Percentiles rank a stretch among this genome's conserved stretches.
Evolutionary conservation across 352 stramenopile species (phyloP).

Genomic region (Globisporangium lucens): DNA sequence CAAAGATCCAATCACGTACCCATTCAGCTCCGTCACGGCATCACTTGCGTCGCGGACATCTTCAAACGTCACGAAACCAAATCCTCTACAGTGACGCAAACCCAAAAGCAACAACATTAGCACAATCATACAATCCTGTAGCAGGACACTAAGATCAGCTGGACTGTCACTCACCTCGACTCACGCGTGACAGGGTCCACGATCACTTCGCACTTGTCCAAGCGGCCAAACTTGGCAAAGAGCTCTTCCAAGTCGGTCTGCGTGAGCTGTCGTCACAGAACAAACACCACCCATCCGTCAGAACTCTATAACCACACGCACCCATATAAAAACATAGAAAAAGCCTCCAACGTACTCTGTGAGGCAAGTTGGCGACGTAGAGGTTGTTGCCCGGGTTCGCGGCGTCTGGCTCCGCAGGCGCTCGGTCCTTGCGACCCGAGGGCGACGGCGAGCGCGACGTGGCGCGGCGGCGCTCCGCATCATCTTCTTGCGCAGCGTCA

Average conservation of each 20-base stretch:
- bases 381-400: slow-evolving; percentile 78
- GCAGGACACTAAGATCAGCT: neutral
- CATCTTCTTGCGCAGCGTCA: neutral
- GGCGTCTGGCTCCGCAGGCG: slow-evolving; percentile 17
- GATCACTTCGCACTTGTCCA: slow-evolving; percentile 82
- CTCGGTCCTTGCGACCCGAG: slow-evolving; percentile 14
- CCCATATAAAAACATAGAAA: slow-evolving; percentile 1
- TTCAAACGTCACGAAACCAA: slow-evolving; percentile 78
- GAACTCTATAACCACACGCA: neutral
- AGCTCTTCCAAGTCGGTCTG: slow-evolving; percentile 64
- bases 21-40: slow-evolving; percentile 76
- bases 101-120: neutral
- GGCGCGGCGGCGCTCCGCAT: slow-evolving; percentile 16
- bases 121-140: neutral
- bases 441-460: slow-evolving; percentile 42
- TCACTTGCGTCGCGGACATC: slow-evolving; percentile 74
- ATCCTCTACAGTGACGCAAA: slow-evolving; percentile 35
- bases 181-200: slow-evolving; percentile 70
- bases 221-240: slow-evolving; percentile 69
- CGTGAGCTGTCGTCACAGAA: slow-evolving; percentile 21
- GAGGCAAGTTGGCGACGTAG: slow-evolving; percentile 72
- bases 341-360: slow-evolving; percentile 30
- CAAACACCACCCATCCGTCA: neutral
- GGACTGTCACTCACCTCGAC: slow-evolving; percentile 40
- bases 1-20: slow-evolving; percentile 32